Base-by-base conservation (phyloP, 164 flowering plant species). In the Vitis cinerea region DNA sequence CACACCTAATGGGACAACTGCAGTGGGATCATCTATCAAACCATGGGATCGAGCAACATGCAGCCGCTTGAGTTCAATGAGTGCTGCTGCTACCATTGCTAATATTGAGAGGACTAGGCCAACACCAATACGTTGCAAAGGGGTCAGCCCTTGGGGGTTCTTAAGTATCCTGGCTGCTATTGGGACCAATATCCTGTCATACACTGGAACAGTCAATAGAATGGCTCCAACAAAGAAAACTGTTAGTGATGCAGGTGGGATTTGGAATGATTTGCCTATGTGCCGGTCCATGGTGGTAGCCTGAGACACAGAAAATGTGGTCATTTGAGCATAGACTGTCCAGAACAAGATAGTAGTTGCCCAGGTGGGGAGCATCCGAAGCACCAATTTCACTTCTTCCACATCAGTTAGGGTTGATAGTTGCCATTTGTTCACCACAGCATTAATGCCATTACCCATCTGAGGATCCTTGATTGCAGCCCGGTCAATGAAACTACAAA, bases 261-360 rank as follows among this genome's bases (percentile, higher is more conserved):
- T 93, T 66, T 82, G 64, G 75, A 93, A 93, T 0, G 88, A 81
- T 16, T 70, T 76, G 10, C 88, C 87, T 1, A 92, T 74, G 77
- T 75, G 85, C 37, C 92, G 85, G 83, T 92, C 74, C 96, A 92
- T 83, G 71, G 98, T 88, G 76, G 88, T 82, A 14, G 98, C 94
- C 73, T 92, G 98, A 8, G 91, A 79, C 5, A 92, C 98, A 0
- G 96, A 92, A 77, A 92, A 90, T 11, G 98, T 92, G 29, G 86
- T 86, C 94, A 90, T 86, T 66, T 92, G 98, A 9, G 96, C 98
- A 49, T 92, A 86, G 19, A 88, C 80, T 0, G 98, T 92, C 98
- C 98, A 92, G 64, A 92, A 92, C 67, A 90, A 83, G 29, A 90
- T 88, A 8, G 93, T 87, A 8, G 98, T 90, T 7, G 96, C 94